Base-by-base conservation (phyloP, 2,329 filamentous ascomycete genomes). In the Trichoderma polysporum region DNA sequence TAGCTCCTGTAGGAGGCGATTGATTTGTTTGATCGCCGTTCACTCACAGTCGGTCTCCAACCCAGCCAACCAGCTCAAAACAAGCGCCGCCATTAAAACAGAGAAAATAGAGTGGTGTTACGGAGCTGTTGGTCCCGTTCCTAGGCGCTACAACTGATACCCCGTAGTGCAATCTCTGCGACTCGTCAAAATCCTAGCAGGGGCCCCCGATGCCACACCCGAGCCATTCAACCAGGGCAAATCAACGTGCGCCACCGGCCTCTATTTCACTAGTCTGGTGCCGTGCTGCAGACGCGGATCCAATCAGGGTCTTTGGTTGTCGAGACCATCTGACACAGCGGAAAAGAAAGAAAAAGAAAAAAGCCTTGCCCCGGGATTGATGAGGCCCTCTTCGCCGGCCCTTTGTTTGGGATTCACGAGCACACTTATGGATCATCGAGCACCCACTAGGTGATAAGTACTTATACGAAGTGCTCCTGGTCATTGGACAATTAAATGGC, bases 91-190 rank as follows among this genome's bases (percentile, higher is more conserved):
- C 33, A 59, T 33, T 6, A 4, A 3, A 47, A 35, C 22, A 39
- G 39, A 13, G 7, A 19, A 45, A 39, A 39, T 52, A 19, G 37
- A 50, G 19, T 17, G 47, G 25, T 25, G 33, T 9, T 25, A 62
- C n/a, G 59, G 19, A 62, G 31, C 33, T 27, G 39, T 59, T 58
- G 9, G 25, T 59, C 56, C 56, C 56, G 29, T 39, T 39, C 25
- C 22, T 15, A 19, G 54, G 49, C 45, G 59, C 59, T 39, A 45
- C 41, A 60, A 49, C 60, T 63, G 49, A 53, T 45, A 37, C 60
- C 60, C 61, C 27, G 61, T 54, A 54, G 50, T 56, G 61, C 61
- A 64, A 64, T 64, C 61, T 64, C 61, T 56, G 61, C 61, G 61
- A 64, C 61, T 64, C 61, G 56, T 56, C 50, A 54, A 64, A 54